Evolutionary conservation across 148 eudicot species (phyloP).

Genomic region (Pouteria glomerata): DNA sequence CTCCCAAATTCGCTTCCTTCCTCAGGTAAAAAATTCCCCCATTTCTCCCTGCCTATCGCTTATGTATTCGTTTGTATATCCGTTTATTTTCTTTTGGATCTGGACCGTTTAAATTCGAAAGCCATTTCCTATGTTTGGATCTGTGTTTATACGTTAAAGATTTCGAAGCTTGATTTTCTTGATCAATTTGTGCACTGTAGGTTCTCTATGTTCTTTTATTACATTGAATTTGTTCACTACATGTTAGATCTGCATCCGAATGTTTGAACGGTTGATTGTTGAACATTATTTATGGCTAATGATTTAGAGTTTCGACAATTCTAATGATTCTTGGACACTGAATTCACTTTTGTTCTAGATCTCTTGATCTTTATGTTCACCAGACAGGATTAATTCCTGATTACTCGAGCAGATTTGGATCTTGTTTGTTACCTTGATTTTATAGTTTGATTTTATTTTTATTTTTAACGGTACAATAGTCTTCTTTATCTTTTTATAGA

Average conservation of each 20-base stretch:
- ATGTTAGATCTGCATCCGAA: neutral
- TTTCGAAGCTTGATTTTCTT: neutral
- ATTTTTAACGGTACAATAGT: too few species aligned
- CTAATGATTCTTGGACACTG: neutral
- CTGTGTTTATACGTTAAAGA: neutral
- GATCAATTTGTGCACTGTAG: neutral
- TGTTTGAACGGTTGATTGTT: neutral
- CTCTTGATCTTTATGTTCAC: neutral
- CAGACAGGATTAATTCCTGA: neutral
- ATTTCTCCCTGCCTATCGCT: neutral
- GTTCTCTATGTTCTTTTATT: neutral
- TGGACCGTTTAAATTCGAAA: neutral
- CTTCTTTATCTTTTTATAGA: neutral
- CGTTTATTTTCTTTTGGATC: neutral
- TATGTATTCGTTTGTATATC: neutral
- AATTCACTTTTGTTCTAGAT: neutral
- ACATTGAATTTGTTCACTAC: neutral
- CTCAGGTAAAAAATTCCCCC: conserved; percentile 1
- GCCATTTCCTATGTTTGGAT: neutral
- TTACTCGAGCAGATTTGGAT: neutral
- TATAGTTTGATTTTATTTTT: neutral
- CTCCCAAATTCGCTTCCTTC: conserved; percentile 2
- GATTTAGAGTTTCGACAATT: neutral
- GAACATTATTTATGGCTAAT: neutral
- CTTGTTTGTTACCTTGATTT: neutral